Percentiles rank a stretch among this genome's conserved stretches.
phyloP scores from a whole-genome alignment of 2,329 filamentous ascomycete species.

The Emergomyces orientalis region DNA sequence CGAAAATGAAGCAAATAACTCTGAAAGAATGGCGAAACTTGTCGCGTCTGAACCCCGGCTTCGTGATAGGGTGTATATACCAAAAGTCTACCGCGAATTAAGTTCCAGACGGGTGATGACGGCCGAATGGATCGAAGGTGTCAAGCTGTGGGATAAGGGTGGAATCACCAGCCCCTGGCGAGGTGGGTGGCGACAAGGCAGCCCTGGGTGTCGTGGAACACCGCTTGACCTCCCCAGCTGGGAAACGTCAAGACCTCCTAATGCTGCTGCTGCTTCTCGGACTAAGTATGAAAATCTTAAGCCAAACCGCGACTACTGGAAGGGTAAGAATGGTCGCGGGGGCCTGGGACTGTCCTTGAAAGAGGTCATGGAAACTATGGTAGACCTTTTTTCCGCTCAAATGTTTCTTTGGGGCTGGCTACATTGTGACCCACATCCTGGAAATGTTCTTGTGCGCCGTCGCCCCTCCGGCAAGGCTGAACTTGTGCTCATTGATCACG shows the following conservation, averaged over 20 bases:
- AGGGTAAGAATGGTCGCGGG: slow-evolving; percentile 59
- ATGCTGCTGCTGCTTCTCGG: slow-evolving; percentile 22
- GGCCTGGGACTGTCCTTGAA: slow-evolving; percentile 74
- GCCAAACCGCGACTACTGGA: slow-evolving; percentile 71
- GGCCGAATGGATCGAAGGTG: slow-evolving; percentile 95
- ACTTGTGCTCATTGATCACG: slow-evolving; percentile 93
- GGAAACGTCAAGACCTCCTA: slow-evolving; percentile 20
- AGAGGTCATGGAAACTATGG: slow-evolving; percentile 92
- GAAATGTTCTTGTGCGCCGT: slow-evolving; percentile 91
- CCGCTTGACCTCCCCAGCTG: slow-evolving; percentile 48
- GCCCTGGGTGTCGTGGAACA: slow-evolving; percentile 63
- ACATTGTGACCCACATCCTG: slow-evolving; percentile 94
- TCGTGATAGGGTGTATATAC: slow-evolving; percentile 75
- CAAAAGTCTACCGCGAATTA: slow-evolving; percentile 71
- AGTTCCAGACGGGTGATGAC: slow-evolving; percentile 79
- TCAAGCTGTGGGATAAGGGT: slow-evolving; percentile 85
- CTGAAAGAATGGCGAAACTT: slow-evolving; percentile 69
- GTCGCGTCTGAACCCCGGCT: slow-evolving; percentile 68
- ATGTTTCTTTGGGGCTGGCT: slow-evolving; percentile 97
- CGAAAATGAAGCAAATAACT: slow-evolving; percentile 79
- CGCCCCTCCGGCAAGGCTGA: slow-evolving; percentile 73
- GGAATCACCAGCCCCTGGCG: slow-evolving; percentile 68
- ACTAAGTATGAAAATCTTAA: slow-evolving; percentile 54
- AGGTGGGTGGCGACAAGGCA: slow-evolving; percentile 65
- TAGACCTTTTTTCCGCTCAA: slow-evolving; percentile 92